Evolutionary conservation across 164 flowering plant species (phyloP).

Genomic region (Nymphaea thermarum): DNA sequence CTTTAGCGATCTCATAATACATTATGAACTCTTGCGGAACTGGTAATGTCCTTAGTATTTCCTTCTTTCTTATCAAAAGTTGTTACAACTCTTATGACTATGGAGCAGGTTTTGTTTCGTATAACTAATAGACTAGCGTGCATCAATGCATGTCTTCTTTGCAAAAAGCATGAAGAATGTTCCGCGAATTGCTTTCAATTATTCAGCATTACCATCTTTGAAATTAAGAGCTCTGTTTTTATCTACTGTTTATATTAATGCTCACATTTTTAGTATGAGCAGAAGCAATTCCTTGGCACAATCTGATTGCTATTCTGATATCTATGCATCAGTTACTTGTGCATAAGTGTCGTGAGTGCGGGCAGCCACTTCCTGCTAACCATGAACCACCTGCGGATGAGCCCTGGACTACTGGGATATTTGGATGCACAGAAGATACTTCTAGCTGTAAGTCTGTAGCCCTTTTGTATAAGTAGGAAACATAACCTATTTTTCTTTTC

Average conservation of each 20-base stretch:
- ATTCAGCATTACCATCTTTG: neutral
- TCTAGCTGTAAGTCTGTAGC: neutral
- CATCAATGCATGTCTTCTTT: no score
- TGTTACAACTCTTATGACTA: no score
- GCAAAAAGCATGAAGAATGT: no score
- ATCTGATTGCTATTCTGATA: neutral
- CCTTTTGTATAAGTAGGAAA: neutral
- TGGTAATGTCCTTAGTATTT: no score
- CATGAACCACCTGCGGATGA: constrained; percentile 83
- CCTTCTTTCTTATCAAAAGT: no score
- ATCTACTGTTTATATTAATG: neutral
- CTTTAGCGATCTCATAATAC: no score
- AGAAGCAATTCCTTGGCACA: neutral
- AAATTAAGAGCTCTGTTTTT: neutral
- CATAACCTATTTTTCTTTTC: neutral
- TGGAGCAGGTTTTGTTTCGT: no score
- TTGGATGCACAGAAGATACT: constrained; percentile 63
- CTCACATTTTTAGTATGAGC: neutral
- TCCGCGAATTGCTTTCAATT: neutral
- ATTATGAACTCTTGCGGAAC: no score
- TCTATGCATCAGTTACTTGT: constrained; percentile 29
- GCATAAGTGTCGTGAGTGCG: constrained; percentile 63
- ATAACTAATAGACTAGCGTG: no score
- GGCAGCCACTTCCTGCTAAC: constrained; percentile 63
- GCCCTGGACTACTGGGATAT: constrained; percentile 80